Evolutionary conservation across 495 filamentous ascomycete genomes (phyloP).

Genomic region (Xanthoparmelia taractica): DNA sequence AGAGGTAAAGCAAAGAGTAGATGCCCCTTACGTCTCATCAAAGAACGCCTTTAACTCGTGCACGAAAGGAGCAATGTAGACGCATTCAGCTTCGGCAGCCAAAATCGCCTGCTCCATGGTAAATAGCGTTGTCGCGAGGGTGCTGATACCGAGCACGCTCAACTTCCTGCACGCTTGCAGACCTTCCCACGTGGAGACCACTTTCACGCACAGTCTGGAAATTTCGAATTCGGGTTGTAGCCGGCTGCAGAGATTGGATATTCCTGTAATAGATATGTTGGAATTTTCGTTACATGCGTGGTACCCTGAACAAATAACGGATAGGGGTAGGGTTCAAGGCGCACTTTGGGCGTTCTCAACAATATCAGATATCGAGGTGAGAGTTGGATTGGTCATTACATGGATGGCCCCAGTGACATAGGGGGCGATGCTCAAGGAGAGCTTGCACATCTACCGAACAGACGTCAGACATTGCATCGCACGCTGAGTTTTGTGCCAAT

Average conservation of each 20-base stretch:
- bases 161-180: slow-evolving; percentile 53
- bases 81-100: slow-evolving; percentile 49
- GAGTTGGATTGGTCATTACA: slow-evolving; percentile 55
- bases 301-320: background rate
- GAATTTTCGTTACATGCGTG: background rate
- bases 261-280: slow-evolving; percentile 32
- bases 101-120: slow-evolving; percentile 50
- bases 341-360: slow-evolving; percentile 49
- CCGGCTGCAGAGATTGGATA: slow-evolving; percentile 41
- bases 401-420: slow-evolving; percentile 50
- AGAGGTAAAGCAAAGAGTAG: no score
- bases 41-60: slow-evolving; percentile 59
- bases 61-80: slow-evolving; percentile 56
- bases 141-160: slow-evolving; percentile 43
- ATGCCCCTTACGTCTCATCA: slow-evolving; percentile 37
- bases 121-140: slow-evolving; percentile 56
- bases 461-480: background rate
- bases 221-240: slow-evolving; percentile 43
- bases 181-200: slow-evolving; percentile 58
- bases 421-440: slow-evolving; percentile 46
- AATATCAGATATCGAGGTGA: slow-evolving; percentile 45
- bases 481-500: background rate
- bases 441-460: slow-evolving; percentile 40
- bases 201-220: slow-evolving; percentile 52
- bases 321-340: slow-evolving; percentile 12